phyloP scores from a whole-genome alignment of 2,329 filamentous ascomycete species.

The Mycosphaerelloides madeirae region DNA sequence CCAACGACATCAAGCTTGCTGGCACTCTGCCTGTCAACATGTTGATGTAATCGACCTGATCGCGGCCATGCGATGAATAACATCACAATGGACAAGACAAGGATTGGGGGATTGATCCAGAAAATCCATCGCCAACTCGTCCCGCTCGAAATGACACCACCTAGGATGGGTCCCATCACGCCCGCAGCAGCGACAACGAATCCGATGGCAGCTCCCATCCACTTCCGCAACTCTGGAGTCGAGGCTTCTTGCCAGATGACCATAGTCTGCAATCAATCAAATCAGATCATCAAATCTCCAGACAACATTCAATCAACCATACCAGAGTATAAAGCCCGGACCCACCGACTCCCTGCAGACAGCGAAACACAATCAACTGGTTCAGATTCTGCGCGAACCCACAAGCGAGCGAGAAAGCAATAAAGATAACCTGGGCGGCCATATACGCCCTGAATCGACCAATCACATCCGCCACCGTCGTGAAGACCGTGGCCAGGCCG shows the following conservation, averaged over 20 bases:
- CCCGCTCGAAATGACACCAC: slow-evolving; percentile 6
- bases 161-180: slow-evolving; percentile 15
- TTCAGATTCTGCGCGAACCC: slow-evolving; percentile 49
- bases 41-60: not conserved
- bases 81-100: slow-evolving; percentile 42
- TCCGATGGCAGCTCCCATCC: slow-evolving; percentile 48
- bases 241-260: slow-evolving; percentile 6
- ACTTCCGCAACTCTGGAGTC: slow-evolving; percentile 36
- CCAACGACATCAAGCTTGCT: slow-evolving; percentile 2
- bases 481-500: slow-evolving; percentile 52
- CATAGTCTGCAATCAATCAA: no score
- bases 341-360: slow-evolving; percentile 57
- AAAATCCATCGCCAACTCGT: slow-evolving; percentile 7
- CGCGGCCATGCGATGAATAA: slow-evolving; percentile 51
- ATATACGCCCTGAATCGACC: slow-evolving; percentile 51
- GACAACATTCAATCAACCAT: no score
- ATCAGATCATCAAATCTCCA: no score
- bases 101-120: slow-evolving; percentile 53
- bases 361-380: slow-evolving; percentile 53
- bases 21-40: not conserved
- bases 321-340: slow-evolving; percentile 52
- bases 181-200: slow-evolving; percentile 28
- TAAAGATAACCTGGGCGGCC: slow-evolving; percentile 51
- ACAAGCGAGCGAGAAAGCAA: slow-evolving; percentile 54
- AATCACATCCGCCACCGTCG: slow-evolving; percentile 51